Evolutionary conservation across 495 filamentous ascomycete species (phyloP).

Genomic region (Trichodelitschia bisporula): DNA sequence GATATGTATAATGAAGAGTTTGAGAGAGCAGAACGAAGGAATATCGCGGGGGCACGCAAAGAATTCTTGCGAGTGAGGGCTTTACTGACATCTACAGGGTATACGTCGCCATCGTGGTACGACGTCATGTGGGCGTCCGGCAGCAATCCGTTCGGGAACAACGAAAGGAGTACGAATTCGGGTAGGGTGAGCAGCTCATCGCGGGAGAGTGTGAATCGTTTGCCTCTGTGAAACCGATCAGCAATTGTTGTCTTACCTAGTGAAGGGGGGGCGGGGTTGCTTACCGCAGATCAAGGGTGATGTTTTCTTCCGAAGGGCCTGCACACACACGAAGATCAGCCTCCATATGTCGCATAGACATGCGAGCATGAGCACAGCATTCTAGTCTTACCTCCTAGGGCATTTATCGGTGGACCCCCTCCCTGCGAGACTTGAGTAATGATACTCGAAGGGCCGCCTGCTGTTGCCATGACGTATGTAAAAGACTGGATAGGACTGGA

Average conservation of each 20-base stretch:
- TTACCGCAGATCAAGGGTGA: constrained; percentile 83
- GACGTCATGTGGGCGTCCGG: constrained; percentile 91
- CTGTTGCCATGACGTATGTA: constrained; percentile 91
- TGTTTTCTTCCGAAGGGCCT: constrained; percentile 88
- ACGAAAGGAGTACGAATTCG: constrained; percentile 93
- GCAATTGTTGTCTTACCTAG: too few species aligned
- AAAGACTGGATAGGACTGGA: constrained; percentile 80
- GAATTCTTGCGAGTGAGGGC: constrained; percentile 4
- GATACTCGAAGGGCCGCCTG: constrained; percentile 90
- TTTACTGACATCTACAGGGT: constrained; percentile 79
- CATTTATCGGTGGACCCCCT: constrained; percentile 62
- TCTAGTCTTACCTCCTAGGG: constrained; percentile 55
- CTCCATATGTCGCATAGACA: too few species aligned
- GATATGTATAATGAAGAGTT: constrained; percentile 28
- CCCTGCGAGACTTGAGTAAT: constrained; percentile 95
- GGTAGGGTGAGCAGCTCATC: constrained; percentile 89
- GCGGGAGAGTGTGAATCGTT: constrained; percentile 73
- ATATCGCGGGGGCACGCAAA: constrained; percentile 3
- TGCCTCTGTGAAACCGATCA: constrained; percentile 33
- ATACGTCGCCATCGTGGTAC: constrained; percentile 78
- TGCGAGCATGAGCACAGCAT: too few species aligned
- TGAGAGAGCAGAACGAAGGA: constrained; percentile 6
- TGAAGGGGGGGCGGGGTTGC: constrained; percentile 3
- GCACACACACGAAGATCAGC: constrained; percentile 2
- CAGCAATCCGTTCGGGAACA: constrained; percentile 93